Percentiles rank a stretch among this genome's conserved stretches.
Conservation (phyloP, 1,139 yeast species). For the Pichiaceae sp. region DNA sequence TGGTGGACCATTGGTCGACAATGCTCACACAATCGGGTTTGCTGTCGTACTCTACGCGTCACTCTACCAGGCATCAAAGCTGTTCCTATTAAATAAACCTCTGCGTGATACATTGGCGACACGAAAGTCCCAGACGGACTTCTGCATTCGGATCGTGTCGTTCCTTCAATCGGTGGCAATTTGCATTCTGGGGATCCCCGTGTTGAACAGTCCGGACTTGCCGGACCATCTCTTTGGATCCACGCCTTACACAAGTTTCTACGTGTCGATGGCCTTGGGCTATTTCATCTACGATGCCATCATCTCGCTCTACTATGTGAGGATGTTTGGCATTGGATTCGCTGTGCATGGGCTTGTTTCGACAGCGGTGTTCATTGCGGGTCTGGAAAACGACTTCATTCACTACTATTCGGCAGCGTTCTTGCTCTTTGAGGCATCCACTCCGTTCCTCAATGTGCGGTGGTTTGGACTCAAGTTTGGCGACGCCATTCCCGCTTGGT, state of each 20-base stretch:
- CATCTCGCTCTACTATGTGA: conserved; percentile 53
- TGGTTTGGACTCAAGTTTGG: conserved; percentile 74
- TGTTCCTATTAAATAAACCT: conserved; percentile 30
- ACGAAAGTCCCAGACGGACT: conserved; percentile 50
- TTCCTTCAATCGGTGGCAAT: conserved; percentile 71
- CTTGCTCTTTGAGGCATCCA: conserved; percentile 79
- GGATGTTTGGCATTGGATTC: conserved; percentile 74
- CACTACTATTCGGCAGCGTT: conserved; percentile 81
- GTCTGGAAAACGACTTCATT: conserved; percentile 58
- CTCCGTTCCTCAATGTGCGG: conserved; percentile 87
- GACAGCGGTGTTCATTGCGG: conserved; percentile 58
- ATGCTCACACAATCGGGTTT: conserved; percentile 20
- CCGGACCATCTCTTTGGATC: conserved; percentile 55
- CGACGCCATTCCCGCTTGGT: conserved; percentile 43
- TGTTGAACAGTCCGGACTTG: conserved; percentile 48
- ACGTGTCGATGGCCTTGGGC: conserved; percentile 66
- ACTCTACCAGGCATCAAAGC: conserved; percentile 34
- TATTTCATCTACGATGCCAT: conserved; percentile 89
- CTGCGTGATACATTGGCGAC: conserved; percentile 30
- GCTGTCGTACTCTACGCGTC: conserved; percentile 32
- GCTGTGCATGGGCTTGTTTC: conserved; percentile 83
- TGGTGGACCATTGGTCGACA: neutral
- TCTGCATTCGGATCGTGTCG: conserved; percentile 85
- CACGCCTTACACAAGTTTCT: conserved; percentile 68
- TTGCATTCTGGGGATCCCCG: conserved; percentile 44